Conservation (phyloP, 345 rosid species). For the Syzygium aromaticum region DNA sequence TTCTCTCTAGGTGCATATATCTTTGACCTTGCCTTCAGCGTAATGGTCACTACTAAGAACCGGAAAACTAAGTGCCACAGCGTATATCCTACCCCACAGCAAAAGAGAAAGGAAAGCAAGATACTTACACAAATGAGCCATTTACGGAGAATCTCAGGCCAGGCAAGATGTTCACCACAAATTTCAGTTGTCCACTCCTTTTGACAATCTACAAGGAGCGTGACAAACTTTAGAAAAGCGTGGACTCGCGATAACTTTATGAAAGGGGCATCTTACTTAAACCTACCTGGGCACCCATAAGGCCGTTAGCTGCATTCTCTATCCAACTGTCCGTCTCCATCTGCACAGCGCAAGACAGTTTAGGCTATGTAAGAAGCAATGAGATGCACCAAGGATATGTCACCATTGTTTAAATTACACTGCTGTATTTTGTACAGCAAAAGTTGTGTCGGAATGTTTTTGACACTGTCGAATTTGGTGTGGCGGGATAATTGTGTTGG, state of each 20-base stretch:
- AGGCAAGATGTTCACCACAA: constrained; percentile 53
- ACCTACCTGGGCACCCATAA: constrained; percentile 85
- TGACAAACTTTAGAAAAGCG: not conserved
- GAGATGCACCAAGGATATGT: not conserved
- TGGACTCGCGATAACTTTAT: not conserved
- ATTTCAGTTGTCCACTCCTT: constrained; percentile 55
- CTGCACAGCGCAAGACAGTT: constrained; percentile 19
- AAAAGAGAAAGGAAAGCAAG: not conserved
- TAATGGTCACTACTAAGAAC: not conserved
- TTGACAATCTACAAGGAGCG: constrained; percentile 37
- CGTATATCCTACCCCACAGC: fast-evolving
- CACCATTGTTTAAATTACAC: not conserved
- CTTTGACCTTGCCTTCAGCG: not conserved
- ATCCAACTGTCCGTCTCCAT: constrained; percentile 90
- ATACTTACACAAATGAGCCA: constrained; percentile 60
- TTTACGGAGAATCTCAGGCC: constrained; percentile 84
- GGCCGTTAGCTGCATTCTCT: constrained; percentile 89
- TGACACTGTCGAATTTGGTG: not conserved
- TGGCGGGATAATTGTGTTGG: not conserved
- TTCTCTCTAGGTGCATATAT: not conserved
- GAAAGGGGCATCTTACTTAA: not conserved
- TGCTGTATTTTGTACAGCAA: not conserved
- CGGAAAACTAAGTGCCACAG: not conserved
- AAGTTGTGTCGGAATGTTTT: not conserved
- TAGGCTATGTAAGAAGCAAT: not conserved